These are phyloP conservation scores for Vigna mungo DNA, from an alignment of 306 rosid genomes.

Conservation along the genomic window DNA sequence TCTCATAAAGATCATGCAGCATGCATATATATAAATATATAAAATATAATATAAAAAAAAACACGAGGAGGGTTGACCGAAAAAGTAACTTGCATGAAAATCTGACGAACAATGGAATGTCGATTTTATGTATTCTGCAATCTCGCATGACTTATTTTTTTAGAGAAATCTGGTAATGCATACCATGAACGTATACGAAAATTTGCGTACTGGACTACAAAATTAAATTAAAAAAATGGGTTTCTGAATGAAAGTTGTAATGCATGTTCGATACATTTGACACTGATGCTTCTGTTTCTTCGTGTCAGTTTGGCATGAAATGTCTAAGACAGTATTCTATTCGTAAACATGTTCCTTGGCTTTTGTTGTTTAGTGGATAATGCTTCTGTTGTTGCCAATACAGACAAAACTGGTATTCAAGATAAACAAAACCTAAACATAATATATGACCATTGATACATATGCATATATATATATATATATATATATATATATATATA, in stretches of 20 bases:
- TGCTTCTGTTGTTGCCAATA: slow-evolving; percentile 1
- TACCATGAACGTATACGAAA: slow-evolving; percentile 48
- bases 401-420: slow-evolving; percentile 19
- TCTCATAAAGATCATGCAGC: too few species aligned
- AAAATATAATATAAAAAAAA: neutral
- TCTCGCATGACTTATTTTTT: slow-evolving; percentile 33
- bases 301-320: slow-evolving; percentile 4
- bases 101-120: slow-evolving; percentile 45
- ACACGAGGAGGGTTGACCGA: slow-evolving; percentile 48
- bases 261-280: slow-evolving; percentile 19
- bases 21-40: too few species aligned
- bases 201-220: slow-evolving; percentile 27
- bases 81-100: slow-evolving; percentile 37
- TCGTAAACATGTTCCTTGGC: slow-evolving; percentile 4
- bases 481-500: too few species aligned
- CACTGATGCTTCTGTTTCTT: neutral
- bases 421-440: neutral
- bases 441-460: neutral
- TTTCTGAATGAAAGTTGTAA: slow-evolving; percentile 21
- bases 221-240: slow-evolving; percentile 34
- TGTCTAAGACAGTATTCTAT: slow-evolving; percentile 9
- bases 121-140: slow-evolving; percentile 40
- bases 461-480: too few species aligned
- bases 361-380: slow-evolving; percentile 34
- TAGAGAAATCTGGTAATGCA: slow-evolving; percentile 37